Base-by-base conservation (phyloP, 305 asterid genomes). In the Fraxinus floribunda region DNA sequence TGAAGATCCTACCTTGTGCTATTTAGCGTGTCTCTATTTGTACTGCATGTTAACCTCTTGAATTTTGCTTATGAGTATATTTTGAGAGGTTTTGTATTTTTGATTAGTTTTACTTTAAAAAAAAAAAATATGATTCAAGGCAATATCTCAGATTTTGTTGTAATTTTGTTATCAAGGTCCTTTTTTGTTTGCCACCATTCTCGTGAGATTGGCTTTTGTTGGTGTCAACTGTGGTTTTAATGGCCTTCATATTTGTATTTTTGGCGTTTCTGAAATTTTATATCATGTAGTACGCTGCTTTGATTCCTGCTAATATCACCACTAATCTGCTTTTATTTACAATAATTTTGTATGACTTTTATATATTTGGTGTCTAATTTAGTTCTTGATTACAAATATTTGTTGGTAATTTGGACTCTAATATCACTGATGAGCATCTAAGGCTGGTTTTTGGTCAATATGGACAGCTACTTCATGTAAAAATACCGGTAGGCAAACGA, bases 401-500 rank as follows among this genome's bases (percentile, higher is more conserved):
- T 89, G 97, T 95, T 72, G 99, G 99, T 81, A 93, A 93, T 84
- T 88, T 95, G 93, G 99, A 95, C 80, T 7, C 97, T 11, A 92
- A 83, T 89, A 91, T 95, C 68, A 86, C 94, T 4, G 98, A 95
- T 71, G 98, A 93, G 30, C 91, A 85, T 83, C 87, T 95, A 77
- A 94, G 91, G 90, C 98, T 93, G 86, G 84, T 94, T 38, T 95
- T 95, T 86, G 94, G 93, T 52, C 87, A 86, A 68, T 90, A 89
- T 18, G 99, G 99, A n/a, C 97, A 93, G 88, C 84, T 95, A 49
- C 90, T 91, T 77, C 97, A 95, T 87, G 99, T 95, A 79, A 95
- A 95, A 85, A 95, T 95, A 83, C 99, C 99, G 35, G 82, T 87
- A n/a, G 99, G 99, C 80, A 95, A 95, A 84, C 90, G 98, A 35